Conservation (phyloP, 257 asterid genomes). For the Rhazya stricta region DNA sequence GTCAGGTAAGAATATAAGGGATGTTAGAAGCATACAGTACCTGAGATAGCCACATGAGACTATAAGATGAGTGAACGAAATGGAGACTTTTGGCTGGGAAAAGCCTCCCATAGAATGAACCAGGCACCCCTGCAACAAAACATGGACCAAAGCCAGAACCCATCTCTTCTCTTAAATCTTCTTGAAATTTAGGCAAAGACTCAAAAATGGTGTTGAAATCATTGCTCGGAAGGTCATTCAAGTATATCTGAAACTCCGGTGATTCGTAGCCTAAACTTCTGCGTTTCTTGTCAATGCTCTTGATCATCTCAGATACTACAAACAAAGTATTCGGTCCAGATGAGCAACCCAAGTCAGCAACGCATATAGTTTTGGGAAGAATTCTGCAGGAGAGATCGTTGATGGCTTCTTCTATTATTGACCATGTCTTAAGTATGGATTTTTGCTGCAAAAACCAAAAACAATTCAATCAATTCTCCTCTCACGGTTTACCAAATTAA, state of each 20-base stretch:
- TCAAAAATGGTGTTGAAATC: conserved; percentile 62
- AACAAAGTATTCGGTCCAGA: conserved; percentile 54
- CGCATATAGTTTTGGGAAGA: conserved; percentile 18
- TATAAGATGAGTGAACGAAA: conserved; percentile 65
- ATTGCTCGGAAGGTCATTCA: conserved; percentile 65
- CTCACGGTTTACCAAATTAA: too few relatives aligned
- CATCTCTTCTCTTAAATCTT: conserved; percentile 21
- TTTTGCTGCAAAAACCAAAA: conserved; percentile 13
- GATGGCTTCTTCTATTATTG: conserved; percentile 24
- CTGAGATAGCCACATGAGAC: conserved; percentile 68
- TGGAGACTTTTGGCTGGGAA: conserved; percentile 45
- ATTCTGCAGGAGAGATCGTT: conserved; percentile 17
- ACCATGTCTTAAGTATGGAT: conserved; percentile 23
- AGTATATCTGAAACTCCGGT: conserved; percentile 41
- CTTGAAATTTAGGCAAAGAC: conserved; percentile 31
- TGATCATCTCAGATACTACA: conserved; percentile 13
- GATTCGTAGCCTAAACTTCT: conserved; percentile 13
- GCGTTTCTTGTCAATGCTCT: background rate
- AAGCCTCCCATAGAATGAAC: conserved; percentile 57
- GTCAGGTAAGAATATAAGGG: background rate
- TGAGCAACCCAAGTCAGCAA: conserved; percentile 71
- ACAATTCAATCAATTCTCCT: background rate
- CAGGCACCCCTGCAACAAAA: conserved; percentile 48
- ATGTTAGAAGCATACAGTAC: conserved; percentile 3
- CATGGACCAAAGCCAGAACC: conserved; percentile 28